Conservation (phyloP, 2,329 filamentous ascomycete species). For the Delphinella strobiligena region DNA sequence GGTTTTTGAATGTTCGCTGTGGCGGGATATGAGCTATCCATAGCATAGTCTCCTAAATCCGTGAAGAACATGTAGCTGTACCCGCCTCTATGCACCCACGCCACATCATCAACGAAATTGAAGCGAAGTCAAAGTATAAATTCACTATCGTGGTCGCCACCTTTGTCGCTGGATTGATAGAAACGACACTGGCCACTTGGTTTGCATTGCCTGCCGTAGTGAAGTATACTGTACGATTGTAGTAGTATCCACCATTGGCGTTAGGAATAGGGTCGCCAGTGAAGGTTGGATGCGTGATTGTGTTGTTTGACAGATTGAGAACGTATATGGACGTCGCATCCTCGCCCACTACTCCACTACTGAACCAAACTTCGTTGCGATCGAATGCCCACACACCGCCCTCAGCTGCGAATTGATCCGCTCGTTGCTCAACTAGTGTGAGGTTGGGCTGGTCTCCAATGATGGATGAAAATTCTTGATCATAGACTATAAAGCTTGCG, state of each 20-base stretch:
- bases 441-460: slow-evolving; percentile 4
- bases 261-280: slow-evolving; percentile 1
- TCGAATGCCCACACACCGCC: slow-evolving; percentile 10
- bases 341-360: slow-evolving; percentile 1
- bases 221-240: slow-evolving; percentile 10
- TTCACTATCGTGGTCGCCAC: slow-evolving; percentile 8
- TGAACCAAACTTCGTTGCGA: slow-evolving; percentile 12
- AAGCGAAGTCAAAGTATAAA: slow-evolving; percentile 10
- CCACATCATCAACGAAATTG: slow-evolving; percentile 10
- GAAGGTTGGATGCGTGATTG: neutral
- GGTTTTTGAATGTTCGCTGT: neutral
- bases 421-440: slow-evolving; percentile 6
- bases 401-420: slow-evolving; percentile 9
- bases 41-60: slow-evolving; percentile 5
- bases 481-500: slow-evolving; percentile 10
- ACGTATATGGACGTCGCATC: neutral
- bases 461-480: slow-evolving; percentile 9
- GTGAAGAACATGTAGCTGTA: slow-evolving; percentile 11
- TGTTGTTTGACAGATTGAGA: slow-evolving; percentile 1
- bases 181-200: slow-evolving; percentile 8
- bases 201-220: slow-evolving; percentile 4
- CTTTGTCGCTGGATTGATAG: slow-evolving; percentile 6
- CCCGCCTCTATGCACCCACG: slow-evolving; percentile 6
- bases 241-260: slow-evolving; percentile 12
- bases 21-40: too few species aligned